Percentiles rank a stretch among this genome's conserved stretches.
Conservation (phyloP, 495 filamentous ascomycete genomes). For the Aspergillus nidulans region DNA sequence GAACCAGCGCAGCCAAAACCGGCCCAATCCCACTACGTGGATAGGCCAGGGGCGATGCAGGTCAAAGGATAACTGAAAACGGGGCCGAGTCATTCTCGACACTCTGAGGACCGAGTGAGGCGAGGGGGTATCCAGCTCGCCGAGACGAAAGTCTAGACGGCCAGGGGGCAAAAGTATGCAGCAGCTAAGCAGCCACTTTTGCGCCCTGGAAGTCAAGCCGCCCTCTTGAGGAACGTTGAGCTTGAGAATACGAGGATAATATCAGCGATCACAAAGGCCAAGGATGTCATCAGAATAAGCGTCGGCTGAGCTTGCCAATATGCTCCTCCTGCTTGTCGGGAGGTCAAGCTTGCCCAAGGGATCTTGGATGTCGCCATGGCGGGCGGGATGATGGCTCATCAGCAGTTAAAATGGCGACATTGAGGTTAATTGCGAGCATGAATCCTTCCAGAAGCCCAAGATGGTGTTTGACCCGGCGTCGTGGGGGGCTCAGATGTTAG, state of each 20-base stretch:
- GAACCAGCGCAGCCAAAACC: no score
- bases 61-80: no score
- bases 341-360: conserved; percentile 1
- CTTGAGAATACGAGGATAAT: background rate
- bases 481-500: background rate
- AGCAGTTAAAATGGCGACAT: conserved; percentile 11
- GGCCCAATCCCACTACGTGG: no score
- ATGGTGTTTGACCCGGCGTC: background rate
- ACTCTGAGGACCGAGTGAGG: background rate
- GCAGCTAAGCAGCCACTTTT: background rate
- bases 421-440: background rate
- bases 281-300: conserved; percentile 8
- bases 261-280: background rate
- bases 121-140: background rate
- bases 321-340: background rate
- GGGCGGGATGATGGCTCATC: conserved; percentile 8
- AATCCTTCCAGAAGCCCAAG: background rate
- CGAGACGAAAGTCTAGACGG: background rate
- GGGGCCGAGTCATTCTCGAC: background rate
- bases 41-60: no score
- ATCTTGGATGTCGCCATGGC: background rate
- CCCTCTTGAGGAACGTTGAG: no score
- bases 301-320: conserved; percentile 5
- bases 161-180: background rate
- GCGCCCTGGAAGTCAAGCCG: background rate